A percentile compares a stretch with the other conserved stretches of the same genome.
Conservation (phyloP, 345 rosid genomes). For the Moricandia moricandioides region DNA sequence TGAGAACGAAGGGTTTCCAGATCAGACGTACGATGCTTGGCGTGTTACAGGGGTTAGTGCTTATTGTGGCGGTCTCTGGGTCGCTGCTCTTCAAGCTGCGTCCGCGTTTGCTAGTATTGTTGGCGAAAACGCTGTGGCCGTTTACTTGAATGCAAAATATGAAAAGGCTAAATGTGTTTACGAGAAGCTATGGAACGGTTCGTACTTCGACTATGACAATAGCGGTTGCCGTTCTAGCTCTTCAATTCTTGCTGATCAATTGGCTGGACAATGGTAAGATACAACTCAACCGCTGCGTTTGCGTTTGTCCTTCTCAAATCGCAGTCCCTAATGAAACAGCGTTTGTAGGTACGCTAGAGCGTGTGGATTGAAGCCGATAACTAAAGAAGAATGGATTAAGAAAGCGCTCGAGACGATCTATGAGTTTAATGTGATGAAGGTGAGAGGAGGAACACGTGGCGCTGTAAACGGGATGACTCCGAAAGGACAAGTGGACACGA, state of each 20-base stretch:
- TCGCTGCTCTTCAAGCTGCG: constrained; percentile 79
- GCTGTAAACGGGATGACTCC: constrained; percentile 69
- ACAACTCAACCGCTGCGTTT: background rate
- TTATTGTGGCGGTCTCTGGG: constrained; percentile 77
- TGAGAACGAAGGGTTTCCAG: constrained; percentile 82
- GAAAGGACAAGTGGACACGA: constrained; percentile 58
- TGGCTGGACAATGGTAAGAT: constrained; percentile 80
- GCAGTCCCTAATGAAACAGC: too few species aligned
- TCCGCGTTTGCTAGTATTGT: constrained; percentile 58
- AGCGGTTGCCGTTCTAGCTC: constrained; percentile 47
- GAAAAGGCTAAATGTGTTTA: constrained; percentile 58
- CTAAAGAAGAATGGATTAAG: constrained; percentile 52
- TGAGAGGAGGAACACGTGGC: constrained; percentile 56
- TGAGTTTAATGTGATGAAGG: constrained; percentile 63
- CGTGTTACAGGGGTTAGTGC: constrained; percentile 65
- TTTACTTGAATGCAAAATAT: constrained; percentile 56
- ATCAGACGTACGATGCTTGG: constrained; percentile 83
- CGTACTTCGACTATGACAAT: constrained; percentile 69
- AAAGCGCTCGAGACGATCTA: constrained; percentile 57
- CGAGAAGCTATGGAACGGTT: constrained; percentile 73
- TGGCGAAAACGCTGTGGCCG: constrained; percentile 52
- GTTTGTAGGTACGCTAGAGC: constrained; percentile 65
- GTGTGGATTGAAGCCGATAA: constrained; percentile 58
- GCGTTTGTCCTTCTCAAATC: background rate
- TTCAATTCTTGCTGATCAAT: constrained; percentile 71